phyloP scores from a whole-genome alignment of 371 early-diverging fungal species.

The Ecytonucleospora hepatopenaei region DNA sequence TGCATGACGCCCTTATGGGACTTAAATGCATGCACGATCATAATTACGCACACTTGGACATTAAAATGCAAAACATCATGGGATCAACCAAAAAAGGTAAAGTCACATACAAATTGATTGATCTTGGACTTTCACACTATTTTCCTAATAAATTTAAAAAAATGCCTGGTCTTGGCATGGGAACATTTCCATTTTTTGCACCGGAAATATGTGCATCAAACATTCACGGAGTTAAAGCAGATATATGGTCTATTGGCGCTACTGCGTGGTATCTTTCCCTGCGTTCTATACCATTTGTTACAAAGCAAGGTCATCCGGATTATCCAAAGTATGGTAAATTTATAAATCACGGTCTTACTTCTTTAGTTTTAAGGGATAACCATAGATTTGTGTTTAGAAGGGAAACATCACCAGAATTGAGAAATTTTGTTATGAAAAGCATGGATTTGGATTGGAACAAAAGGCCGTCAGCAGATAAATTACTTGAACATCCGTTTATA shows the following conservation, averaged over 20 bases:
- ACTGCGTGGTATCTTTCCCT: conserved; percentile 45
- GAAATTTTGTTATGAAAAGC: conserved; percentile 50
- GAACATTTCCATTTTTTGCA: conserved; percentile 58
- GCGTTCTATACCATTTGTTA: conserved; percentile 44
- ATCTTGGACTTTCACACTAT: no score
- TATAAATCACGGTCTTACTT: not conserved
- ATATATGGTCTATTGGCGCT: conserved; percentile 57
- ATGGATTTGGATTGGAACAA: conserved; percentile 40
- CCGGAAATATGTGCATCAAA: conserved; percentile 53
- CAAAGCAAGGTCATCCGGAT: conserved; percentile 26
- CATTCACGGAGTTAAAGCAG: conserved; percentile 51
- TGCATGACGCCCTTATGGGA: no score
- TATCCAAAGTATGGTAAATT: conserved; percentile 42
- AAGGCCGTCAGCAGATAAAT: conserved; percentile 48
- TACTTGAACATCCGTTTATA: conserved; percentile 54
- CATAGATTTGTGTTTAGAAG: conserved; percentile 24
- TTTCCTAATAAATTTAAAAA: no score
- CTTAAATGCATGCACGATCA: no score
- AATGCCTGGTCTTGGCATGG: no score
- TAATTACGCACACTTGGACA: conserved; percentile 33
- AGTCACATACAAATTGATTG: conserved; percentile 44
- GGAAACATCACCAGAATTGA: conserved; percentile 40
- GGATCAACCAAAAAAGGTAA: conserved; percentile 1
- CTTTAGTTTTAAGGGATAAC: conserved; percentile 3
- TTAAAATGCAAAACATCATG: conserved; percentile 50